Conservation (phyloP, 768 basidiomycete genomes). For the Clitopilus passeckerianus region DNA sequence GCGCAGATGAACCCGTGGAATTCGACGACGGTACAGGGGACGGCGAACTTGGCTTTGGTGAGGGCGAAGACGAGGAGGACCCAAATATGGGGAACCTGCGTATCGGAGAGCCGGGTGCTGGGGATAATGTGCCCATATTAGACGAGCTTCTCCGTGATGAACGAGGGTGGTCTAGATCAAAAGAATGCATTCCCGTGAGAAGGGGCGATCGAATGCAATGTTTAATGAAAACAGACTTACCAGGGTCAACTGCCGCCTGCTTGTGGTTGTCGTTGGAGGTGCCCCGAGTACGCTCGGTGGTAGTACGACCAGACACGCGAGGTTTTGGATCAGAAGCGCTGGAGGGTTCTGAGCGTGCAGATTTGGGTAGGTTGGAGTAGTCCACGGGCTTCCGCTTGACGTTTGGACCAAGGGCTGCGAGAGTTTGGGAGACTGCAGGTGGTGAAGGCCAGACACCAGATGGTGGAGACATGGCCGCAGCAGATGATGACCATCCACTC, state of each 20-base stretch:
- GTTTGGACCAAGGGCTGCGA: neutral
- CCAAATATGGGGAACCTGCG: neutral
- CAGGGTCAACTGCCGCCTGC: neutral
- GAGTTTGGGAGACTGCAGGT: neutral
- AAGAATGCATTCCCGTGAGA: neutral
- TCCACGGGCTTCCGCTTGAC: neutral
- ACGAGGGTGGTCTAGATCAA: neutral
- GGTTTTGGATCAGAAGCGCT: neutral
- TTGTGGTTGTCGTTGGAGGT: neutral
- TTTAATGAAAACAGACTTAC: neutral
- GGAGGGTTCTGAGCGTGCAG: neutral
- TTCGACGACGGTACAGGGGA: neutral
- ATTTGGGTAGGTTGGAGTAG: conserved; percentile 1
- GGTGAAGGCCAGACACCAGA: neutral
- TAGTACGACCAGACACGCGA: neutral
- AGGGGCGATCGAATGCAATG: neutral
- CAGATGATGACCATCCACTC: neutral
- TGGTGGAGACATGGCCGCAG: neutral
- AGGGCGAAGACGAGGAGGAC: neutral
- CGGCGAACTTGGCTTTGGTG: neutral
- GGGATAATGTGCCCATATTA: neutral
- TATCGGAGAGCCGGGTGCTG: neutral
- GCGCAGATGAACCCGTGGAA: conserved; percentile 4
- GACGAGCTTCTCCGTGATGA: neutral
- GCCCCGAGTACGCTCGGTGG: neutral